phyloP scores from a whole-genome alignment of 345 rosid species.

The Gossypium rotundifolium region DNA sequence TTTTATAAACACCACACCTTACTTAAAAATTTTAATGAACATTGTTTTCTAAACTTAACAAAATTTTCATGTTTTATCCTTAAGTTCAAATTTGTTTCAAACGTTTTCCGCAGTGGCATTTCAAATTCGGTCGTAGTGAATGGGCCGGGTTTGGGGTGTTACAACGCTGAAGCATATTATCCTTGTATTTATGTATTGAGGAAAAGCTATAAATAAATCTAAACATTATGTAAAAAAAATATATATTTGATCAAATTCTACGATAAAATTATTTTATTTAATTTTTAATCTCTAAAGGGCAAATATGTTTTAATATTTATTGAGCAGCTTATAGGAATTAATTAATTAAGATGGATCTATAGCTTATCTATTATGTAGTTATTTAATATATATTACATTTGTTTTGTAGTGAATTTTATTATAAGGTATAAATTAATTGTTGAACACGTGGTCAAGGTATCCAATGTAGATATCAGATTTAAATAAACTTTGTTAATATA shows the following conservation, averaged over 20 bases:
- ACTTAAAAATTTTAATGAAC: too few relatives aligned
- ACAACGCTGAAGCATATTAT: too few relatives aligned
- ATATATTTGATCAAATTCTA: too few relatives aligned
- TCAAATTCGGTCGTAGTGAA: too few relatives aligned
- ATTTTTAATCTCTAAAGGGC: not conserved
- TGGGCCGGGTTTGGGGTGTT: too few relatives aligned
- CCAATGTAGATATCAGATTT: constrained; percentile 14
- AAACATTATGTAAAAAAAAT: not conserved
- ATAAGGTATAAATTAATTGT: not conserved
- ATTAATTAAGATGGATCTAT: not conserved
- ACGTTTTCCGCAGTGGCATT: too few relatives aligned
- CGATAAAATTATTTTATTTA: too few relatives aligned
- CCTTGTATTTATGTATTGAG: too few relatives aligned
- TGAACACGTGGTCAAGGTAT: constrained; percentile 15
- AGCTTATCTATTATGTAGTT: not conserved
- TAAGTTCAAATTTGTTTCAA: too few relatives aligned
- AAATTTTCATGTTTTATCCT: too few relatives aligned
- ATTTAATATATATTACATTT: not conserved
- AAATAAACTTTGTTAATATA: not conserved
- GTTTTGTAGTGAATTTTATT: not conserved
- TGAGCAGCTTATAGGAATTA: not conserved
- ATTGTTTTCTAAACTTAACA: too few relatives aligned
- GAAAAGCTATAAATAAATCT: rapidly evolving
- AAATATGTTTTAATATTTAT: not conserved
- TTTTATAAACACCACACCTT: too few relatives aligned